Base-by-base conservation (phyloP, 2,329 filamentous ascomycete genomes). In the Sclerotinia trifoliorum region DNA sequence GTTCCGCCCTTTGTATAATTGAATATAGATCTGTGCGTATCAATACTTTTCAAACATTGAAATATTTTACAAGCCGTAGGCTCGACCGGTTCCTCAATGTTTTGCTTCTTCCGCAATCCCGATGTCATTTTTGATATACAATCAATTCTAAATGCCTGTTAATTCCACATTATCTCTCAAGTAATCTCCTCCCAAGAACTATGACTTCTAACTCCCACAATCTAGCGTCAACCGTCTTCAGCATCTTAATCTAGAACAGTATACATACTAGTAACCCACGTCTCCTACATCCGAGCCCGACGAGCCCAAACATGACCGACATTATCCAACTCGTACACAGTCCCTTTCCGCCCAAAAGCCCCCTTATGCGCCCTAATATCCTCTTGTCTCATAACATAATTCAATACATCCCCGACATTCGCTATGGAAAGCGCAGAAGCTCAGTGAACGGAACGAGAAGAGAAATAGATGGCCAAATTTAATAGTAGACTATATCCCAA, bases 351-450 rank as follows among this genome's bases (percentile, higher is more conserved):
- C n/a, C 80, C 87, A 49, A 85, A 78, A 70, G 92, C 92, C 15
- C 92, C 89, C 0, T 87, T 87, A 76, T 81, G 82, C 69, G 90
- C 90, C 0, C 83, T 95, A 2, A 81, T 83, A 75, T 88, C 93
- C 80, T 93, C 90, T 80, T 83, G 84, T 75, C 77, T 95, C 46
- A 90, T 95, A 70, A 86, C 90, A 1, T 77, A 96, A 64, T 94
- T 92, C 76, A 96, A 95, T 85, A 94, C 93, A 83, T 95, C 39
- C 17, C 3, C 17, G 0, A 39, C 54, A 55, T 66, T 62, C n/a
- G 56, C 49, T 51, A 46, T 63, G 42, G 39, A n/a, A 52, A 62
- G 13, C 26, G 3, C 11, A 17, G 46, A 26, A 65, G 8, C 42
- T 21, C 11, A n/a, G 19, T 11, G 3, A 19, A 61, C 21, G 13